Percentiles rank a stretch among this genome's conserved stretches.
These are phyloP conservation scores for Cyclocybe cylindracea DNA, from an alignment of 768 basidiomycete species.

Conservation along the genomic window DNA sequence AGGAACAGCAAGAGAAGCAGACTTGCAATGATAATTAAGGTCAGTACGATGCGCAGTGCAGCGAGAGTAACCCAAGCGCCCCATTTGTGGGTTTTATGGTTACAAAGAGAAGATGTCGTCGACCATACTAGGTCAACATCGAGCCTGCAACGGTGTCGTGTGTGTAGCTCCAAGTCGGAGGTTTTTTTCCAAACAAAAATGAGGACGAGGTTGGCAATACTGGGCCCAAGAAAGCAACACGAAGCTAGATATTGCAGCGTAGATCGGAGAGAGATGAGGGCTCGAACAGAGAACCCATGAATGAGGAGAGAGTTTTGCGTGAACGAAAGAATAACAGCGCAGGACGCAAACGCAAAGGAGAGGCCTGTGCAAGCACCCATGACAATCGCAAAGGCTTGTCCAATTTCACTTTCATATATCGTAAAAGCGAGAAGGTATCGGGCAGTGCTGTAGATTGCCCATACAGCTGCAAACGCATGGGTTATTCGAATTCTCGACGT, in stretches of 20 bases:
- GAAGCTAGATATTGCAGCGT: conserved; percentile 46
- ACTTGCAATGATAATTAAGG: conserved; percentile 55
- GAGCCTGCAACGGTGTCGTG: conserved; percentile 51
- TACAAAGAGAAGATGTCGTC: conserved; percentile 28
- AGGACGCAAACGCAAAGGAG: conserved; percentile 41
- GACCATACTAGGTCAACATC: conserved; percentile 75
- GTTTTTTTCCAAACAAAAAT: conserved; percentile 53
- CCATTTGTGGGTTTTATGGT: conserved; percentile 39
- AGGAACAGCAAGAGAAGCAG: neutral
- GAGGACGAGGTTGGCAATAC: conserved; percentile 59
- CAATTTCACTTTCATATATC: conserved; percentile 40
- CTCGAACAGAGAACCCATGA: conserved; percentile 34
- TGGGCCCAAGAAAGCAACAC: conserved; percentile 50
- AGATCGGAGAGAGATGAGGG: conserved; percentile 33
- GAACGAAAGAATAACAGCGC: conserved; percentile 41
- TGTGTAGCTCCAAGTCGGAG: conserved; percentile 34
- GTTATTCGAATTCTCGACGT: neutral
- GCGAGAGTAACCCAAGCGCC: conserved; percentile 58
- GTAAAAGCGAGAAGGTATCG: conserved; percentile 67
- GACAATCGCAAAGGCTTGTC: conserved; percentile 46
- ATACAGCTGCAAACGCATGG: conserved; percentile 39
- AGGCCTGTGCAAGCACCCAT: conserved; percentile 51
- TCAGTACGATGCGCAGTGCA: conserved; percentile 52
- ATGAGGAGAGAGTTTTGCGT: conserved; percentile 42
- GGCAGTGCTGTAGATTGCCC: conserved; percentile 62